These are phyloP conservation scores for Epichloe aotearoae DNA, from an alignment of 2,329 filamentous ascomycete genomes.

Conservation along the genomic window DNA sequence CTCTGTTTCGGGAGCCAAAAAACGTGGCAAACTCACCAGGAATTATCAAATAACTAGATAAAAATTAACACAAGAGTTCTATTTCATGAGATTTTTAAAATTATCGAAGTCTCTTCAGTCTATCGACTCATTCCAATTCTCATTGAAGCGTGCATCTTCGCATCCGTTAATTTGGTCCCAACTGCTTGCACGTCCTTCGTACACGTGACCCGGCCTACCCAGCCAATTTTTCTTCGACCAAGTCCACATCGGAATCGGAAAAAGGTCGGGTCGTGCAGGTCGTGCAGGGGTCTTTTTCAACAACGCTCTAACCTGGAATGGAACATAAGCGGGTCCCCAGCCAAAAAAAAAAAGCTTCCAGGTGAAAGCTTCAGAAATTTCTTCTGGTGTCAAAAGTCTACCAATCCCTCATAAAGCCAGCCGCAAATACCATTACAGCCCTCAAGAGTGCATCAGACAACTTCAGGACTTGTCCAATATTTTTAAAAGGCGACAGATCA, in stretches of 20 bases:
- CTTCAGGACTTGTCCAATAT: neutral
- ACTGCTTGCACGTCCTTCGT: neutral
- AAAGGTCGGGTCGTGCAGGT: constrained; percentile 6
- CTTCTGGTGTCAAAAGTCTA: constrained; percentile 14
- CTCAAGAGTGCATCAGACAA: constrained; percentile 1
- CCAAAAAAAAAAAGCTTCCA: constrained; percentile 13
- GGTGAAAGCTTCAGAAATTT: constrained; percentile 26
- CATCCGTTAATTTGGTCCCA: neutral
- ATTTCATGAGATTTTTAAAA: neutral
- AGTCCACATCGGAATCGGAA: constrained; percentile 1
- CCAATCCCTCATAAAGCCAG: neutral
- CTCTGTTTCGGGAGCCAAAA: neutral
- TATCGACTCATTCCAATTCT: neutral
- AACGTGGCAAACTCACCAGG: neutral
- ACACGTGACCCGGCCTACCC: neutral
- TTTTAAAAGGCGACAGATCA: neutral
- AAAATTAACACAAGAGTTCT: neutral
- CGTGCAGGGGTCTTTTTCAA: neutral
- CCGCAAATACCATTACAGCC: constrained; percentile 9
- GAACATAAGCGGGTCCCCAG: constrained; percentile 5
- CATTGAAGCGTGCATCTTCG: neutral
- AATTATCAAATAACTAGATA: neutral
- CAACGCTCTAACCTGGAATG: constrained; percentile 6
- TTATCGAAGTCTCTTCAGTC: neutral
- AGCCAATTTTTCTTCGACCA: neutral